Conservation (phyloP, 2,329 filamentous ascomycete species). For the Venturia pyrina region DNA sequence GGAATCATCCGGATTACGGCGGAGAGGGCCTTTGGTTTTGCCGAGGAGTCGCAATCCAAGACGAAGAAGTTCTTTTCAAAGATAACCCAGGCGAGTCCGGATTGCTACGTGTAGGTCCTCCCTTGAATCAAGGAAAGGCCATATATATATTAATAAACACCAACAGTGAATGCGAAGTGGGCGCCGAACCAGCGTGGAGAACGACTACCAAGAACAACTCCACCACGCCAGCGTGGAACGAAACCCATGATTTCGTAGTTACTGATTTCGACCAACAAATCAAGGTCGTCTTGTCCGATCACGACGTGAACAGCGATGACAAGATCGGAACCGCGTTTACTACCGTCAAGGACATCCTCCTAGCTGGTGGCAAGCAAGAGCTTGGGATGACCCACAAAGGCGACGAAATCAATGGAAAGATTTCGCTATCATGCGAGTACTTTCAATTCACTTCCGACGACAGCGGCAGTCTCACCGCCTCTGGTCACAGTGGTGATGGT, state of each 20-base stretch:
- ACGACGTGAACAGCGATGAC: conserved; percentile 33
- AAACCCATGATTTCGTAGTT: conserved; percentile 39
- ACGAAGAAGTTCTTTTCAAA: conserved; percentile 33
- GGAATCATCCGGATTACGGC: conserved; percentile 37
- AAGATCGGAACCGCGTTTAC: conserved; percentile 35
- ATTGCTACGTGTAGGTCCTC: conserved; percentile 29
- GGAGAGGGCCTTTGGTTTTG: conserved; percentile 30
- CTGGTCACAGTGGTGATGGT: conserved; percentile 20
- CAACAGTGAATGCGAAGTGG: conserved; percentile 29
- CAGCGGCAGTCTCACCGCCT: conserved; percentile 22
- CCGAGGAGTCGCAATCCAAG: conserved; percentile 29
- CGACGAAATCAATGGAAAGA: conserved; percentile 25
- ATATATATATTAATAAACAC: not conserved
- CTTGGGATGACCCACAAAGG: conserved; percentile 30
- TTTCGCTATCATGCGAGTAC: conserved; percentile 32
- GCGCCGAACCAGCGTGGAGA: conserved; percentile 35
- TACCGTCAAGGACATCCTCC: conserved; percentile 32
- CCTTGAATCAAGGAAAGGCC: not conserved
- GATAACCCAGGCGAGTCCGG: conserved; percentile 36
- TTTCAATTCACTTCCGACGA: conserved; percentile 31
- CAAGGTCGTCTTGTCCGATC: conserved; percentile 33
- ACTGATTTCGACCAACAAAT: conserved; percentile 36
- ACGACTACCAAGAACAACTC: conserved; percentile 34
- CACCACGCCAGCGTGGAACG: conserved; percentile 36
- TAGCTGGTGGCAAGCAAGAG: conserved; percentile 33